Base-by-base conservation (phyloP, 164 flowering plant genomes). In the Vitis rotundifolia region DNA sequence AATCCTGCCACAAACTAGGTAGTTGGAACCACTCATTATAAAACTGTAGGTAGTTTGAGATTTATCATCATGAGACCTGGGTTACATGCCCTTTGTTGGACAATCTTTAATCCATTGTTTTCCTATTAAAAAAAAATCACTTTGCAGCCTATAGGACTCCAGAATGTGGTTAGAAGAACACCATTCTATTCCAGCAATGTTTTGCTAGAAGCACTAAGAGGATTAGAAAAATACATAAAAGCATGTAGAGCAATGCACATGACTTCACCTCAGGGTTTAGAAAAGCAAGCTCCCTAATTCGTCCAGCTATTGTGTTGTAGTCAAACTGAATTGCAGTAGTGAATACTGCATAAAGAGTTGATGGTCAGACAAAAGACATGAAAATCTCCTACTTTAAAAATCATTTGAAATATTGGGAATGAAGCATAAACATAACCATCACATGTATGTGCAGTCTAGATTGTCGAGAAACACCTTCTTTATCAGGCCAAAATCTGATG, bases 221-320 rank as follows among this genome's bases (percentile, higher is more conserved):
- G 26, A 22, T 22, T 22, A 22, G 26, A 22, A 22, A 22, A 22
- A 22, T 22, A 22, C 26, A 22, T 37, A 5, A 61, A 14, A 61
- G 28, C 15, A 8, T n/a, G 16, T 31, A 14, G 48, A 62, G 22
- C 18, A 62, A 3, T 47, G 8, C 13, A 12, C 10, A 18, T 31
- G 14, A 12, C 15, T 47, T 65, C 77, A 96, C 99, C 89, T 85
- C 85, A 8, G 99, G 97, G 64, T 91, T 93, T 64, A 96, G 81
- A 74, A 96, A 96, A 70, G 99, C 99, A 50, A 93, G 91, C 85
- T 93, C 99, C 80, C 99, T 85, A 59, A 91, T 82, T 72, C 99
- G 79, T 28, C 92, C 90, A 79, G 94, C 90, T 50, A 96, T 88
- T 18, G 97, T 91, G 73, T 82, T 86, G 82, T 88, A 80, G 72